phyloP scores from a whole-genome alignment of 192 early-diverging fungal species.

The Funneliformis mosseae region DNA sequence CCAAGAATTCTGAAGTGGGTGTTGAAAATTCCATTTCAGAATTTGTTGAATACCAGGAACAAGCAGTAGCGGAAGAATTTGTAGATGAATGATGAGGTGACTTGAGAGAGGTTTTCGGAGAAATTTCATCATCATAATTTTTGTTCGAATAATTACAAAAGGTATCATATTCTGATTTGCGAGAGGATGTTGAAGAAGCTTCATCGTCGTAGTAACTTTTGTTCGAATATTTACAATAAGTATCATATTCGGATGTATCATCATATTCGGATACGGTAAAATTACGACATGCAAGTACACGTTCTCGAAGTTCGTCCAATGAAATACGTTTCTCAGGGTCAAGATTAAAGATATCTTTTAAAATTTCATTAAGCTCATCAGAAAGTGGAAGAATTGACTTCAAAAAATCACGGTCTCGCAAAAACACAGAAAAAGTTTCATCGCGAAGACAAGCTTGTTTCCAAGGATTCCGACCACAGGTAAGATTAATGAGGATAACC shows the following conservation, averaged over 20 bases:
- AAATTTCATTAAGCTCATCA: slow-evolving; percentile 59
- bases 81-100: background rate
- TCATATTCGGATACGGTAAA: slow-evolving; percentile 46
- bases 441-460: slow-evolving; percentile 68
- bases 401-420: slow-evolving; percentile 60
- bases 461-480: slow-evolving; percentile 81
- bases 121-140: background rate
- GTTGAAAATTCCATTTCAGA: slow-evolving; percentile 9
- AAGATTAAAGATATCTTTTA: slow-evolving; percentile 49
- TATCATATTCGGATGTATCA: background rate
- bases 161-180: too few relatives aligned
- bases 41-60: slow-evolving; percentile 29
- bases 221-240: background rate
- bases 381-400: slow-evolving; percentile 63
- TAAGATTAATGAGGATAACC: slow-evolving; percentile 85
- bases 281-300: slow-evolving; percentile 46
- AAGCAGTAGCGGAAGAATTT: slow-evolving; percentile 23
- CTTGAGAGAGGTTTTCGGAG: background rate
- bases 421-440: slow-evolving; percentile 58
- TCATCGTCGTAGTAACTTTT: background rate
- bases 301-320: slow-evolving; percentile 42
- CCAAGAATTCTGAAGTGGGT: slow-evolving; percentile 8
- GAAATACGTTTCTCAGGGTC: slow-evolving; percentile 49
- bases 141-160: background rate
- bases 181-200: background rate